These are phyloP conservation scores for Starmerella kuoi DNA, from an alignment of 805 yeast genomes.

Conservation along the genomic window DNA sequence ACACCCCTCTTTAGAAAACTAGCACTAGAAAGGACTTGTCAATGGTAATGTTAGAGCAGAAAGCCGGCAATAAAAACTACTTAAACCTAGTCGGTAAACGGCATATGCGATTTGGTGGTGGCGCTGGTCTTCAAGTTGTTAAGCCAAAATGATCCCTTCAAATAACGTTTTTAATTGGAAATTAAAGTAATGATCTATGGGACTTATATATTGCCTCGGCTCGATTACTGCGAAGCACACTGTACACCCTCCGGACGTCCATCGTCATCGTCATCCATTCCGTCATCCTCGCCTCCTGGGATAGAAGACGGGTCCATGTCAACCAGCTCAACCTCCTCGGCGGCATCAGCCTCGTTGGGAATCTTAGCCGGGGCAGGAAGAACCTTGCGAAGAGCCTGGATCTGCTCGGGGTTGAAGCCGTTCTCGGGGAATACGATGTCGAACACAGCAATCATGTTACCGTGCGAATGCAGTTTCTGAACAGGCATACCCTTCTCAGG, in stretches of 20 bases:
- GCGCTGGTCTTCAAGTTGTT: too few species aligned
- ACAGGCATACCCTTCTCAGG: conserved; percentile 97
- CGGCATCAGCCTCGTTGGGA: conserved; percentile 35
- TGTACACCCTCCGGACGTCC: conserved; percentile 59
- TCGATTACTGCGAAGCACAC: conserved; percentile 80
- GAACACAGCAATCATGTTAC: conserved; percentile 78
- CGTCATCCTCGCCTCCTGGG: conserved; percentile 26
- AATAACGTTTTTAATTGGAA: too few species aligned
- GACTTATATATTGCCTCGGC: too few species aligned
- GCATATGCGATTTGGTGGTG: too few species aligned
- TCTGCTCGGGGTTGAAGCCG: conserved; percentile 53
- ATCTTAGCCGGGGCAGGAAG: conserved; percentile 64
- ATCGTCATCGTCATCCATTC: conserved; percentile 45
- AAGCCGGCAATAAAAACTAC: too few species aligned
- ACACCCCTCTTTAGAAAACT: too few species aligned
- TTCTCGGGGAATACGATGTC: conserved; percentile 75
- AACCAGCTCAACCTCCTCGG: conserved; percentile 50
- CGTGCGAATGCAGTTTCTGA: conserved; percentile 73
- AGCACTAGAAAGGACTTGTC: too few species aligned
- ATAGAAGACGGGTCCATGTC: conserved; percentile 59
- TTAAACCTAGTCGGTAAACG: too few species aligned
- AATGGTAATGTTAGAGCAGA: too few species aligned
- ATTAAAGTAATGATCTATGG: too few species aligned
- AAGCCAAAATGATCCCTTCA: too few species aligned
- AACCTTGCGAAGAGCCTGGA: conserved; percentile 57